Percentiles rank a stretch among this genome's conserved stretches.
Conservation (phyloP, 495 filamentous ascomycete genomes). For the Lophiotrema nucula region DNA sequence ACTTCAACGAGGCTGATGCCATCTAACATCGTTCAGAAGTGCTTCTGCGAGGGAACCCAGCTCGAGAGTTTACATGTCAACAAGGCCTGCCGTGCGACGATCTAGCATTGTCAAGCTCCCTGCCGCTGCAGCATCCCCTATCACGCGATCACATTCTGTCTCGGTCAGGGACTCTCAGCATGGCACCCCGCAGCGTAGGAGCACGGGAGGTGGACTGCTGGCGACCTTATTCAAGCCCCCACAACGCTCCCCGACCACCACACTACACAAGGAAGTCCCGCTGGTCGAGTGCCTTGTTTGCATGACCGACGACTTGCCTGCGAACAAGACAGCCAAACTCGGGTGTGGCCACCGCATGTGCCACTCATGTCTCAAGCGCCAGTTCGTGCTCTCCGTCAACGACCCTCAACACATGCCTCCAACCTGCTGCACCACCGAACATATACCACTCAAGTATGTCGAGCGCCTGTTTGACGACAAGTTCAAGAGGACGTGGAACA, state of each 20-base stretch:
- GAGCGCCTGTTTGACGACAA: constrained; percentile 66
- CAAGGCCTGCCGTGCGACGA: constrained; percentile 26
- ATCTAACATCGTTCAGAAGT: constrained; percentile 23
- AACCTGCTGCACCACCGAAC: constrained; percentile 67
- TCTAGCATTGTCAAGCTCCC: constrained; percentile 25
- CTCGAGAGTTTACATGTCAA: constrained; percentile 21
- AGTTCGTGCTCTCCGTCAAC: constrained; percentile 68
- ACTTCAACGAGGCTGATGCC: background rate
- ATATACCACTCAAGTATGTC: constrained; percentile 73
- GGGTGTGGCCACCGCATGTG: constrained; percentile 79
- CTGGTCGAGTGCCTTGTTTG: constrained; percentile 63
- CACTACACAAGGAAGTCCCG: constrained; percentile 19
- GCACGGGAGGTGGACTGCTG: constrained; percentile 28
- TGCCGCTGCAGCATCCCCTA: constrained; percentile 9
- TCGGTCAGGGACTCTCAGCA: constrained; percentile 8
- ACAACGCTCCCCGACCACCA: constrained; percentile 1
- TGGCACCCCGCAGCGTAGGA: constrained; percentile 8
- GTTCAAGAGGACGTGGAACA: constrained; percentile 77
- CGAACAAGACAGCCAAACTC: constrained; percentile 62
- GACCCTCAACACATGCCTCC: constrained; percentile 81
- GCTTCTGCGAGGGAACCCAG: constrained; percentile 24
- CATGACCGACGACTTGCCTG: constrained; percentile 58
- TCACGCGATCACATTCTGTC: background rate
- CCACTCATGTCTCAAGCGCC: constrained; percentile 65
- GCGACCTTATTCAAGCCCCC: constrained; percentile 30